phyloP scores from a whole-genome alignment of 78 protist species.

The Pelomyxa schiedti region DNA sequence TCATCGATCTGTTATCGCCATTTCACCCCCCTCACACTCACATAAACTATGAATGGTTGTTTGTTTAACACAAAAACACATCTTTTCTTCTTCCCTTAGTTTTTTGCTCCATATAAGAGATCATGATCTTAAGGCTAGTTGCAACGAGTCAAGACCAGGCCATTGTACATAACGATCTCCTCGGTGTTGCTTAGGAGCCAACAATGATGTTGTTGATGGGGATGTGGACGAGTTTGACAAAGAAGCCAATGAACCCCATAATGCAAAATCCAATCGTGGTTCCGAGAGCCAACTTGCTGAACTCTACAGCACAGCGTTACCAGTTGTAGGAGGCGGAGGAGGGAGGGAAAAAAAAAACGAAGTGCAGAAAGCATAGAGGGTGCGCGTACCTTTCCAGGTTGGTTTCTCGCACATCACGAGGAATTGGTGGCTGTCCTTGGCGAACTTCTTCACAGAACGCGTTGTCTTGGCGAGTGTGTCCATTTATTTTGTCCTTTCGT shows the following conservation, averaged over 20 bases:
- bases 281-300: conserved; percentile 71
- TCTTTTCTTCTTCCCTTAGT: too few relatives aligned
- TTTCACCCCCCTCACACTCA: too few relatives aligned
- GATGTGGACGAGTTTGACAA: conserved; percentile 83
- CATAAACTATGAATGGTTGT: too few relatives aligned
- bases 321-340: not conserved
- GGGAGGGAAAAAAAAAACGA: not conserved
- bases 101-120: too few relatives aligned
- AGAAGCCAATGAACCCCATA: conserved; percentile 89
- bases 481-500: too few relatives aligned
- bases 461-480: too few relatives aligned
- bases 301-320: conserved; percentile 44
- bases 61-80: too few relatives aligned
- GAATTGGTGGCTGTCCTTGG: conserved; percentile 51
- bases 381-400: conserved; percentile 38
- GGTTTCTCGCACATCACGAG: conserved; percentile 58
- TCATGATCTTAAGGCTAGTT: too few relatives aligned
- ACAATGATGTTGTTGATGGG: conserved; percentile 89
- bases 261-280: conserved; percentile 75
- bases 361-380: not conserved
- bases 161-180: too few relatives aligned
- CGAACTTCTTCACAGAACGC: conserved; percentile 43
- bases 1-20: too few relatives aligned
- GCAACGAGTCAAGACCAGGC: too few relatives aligned
- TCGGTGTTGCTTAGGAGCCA: conserved; percentile 43